These are phyloP conservation scores for Backusella macrospora DNA, from an alignment of 192 early-diverging fungal genomes.

Conservation along the genomic window DNA sequence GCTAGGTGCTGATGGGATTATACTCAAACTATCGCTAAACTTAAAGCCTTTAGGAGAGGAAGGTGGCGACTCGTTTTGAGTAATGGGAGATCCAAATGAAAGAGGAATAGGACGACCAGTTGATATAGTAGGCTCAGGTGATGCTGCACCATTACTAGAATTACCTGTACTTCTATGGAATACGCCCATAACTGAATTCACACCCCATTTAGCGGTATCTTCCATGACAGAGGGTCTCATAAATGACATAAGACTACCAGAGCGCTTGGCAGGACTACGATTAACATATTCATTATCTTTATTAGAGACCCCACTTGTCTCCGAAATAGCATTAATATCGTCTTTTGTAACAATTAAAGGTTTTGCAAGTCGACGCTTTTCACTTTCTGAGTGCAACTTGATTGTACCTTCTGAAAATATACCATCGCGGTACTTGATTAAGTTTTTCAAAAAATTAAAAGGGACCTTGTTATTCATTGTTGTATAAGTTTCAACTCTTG, in stretches of 20 bases:
- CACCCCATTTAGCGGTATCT: constrained; percentile 22
- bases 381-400: constrained; percentile 30
- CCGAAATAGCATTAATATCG: not conserved
- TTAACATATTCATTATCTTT: not conserved
- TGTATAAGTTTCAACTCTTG: constrained; percentile 42
- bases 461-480: constrained; percentile 50
- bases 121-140: not conserved
- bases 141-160: not conserved
- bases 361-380: constrained; percentile 24
- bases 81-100: constrained; percentile 24
- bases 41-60: constrained; percentile 15
- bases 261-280: not conserved
- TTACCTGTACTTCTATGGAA: constrained; percentile 18
- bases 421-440: constrained; percentile 46
- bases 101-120: not conserved
- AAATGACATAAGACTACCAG: constrained; percentile 23
- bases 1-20: not conserved
- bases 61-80: constrained; percentile 29
- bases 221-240: constrained; percentile 20
- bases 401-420: constrained; percentile 42
- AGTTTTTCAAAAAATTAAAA: constrained; percentile 44
- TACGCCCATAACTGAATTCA: constrained; percentile 28
- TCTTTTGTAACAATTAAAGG: constrained; percentile 6
- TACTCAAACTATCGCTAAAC: not conserved
- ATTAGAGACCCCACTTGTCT: not conserved